A percentile compares a stretch with the other conserved stretches of the same genome.
Evolutionary conservation across 2,329 filamentous ascomycete genomes (phyloP).

Genomic region (Sclerotiophoma versabilis): DNA sequence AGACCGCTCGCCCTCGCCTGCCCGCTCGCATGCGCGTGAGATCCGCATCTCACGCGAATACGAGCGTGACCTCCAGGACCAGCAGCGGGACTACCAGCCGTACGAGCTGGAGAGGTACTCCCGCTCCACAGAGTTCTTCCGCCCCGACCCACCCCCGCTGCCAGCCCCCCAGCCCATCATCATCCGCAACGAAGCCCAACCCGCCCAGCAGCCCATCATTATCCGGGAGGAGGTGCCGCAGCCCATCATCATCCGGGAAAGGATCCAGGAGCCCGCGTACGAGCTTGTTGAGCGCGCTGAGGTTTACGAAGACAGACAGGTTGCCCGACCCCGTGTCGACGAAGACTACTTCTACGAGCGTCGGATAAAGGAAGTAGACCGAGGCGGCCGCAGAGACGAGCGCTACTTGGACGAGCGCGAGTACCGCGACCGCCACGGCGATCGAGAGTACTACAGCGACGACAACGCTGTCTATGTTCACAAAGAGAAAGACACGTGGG

Average conservation of each 20-base stretch:
- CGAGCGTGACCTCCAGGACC: conserved; percentile 42
- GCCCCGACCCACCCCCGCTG: conserved; percentile 49
- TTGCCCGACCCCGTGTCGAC: conserved; percentile 57
- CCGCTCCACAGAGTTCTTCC: conserved; percentile 61
- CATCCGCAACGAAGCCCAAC: conserved; percentile 57
- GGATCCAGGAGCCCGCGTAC: conserved; percentile 61
- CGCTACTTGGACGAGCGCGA: conserved; percentile 47
- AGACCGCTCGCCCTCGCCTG: conserved; percentile 56
- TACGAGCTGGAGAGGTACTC: conserved; percentile 59
- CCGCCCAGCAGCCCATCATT: conserved; percentile 64
- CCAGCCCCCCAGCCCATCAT: conserved; percentile 55
- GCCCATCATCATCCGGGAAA: conserved; percentile 57
- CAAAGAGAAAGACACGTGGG: conserved; percentile 58
- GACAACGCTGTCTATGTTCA: conserved; percentile 68
- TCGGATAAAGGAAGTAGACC: conserved; percentile 62
- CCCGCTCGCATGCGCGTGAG: conserved; percentile 48
- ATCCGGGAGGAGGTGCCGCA: conserved; percentile 60
- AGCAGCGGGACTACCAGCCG: conserved; percentile 34
- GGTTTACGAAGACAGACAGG: conserved; percentile 56
- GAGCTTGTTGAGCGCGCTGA: conserved; percentile 67
- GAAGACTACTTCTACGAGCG: conserved; percentile 70
- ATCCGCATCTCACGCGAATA: conserved; percentile 43
- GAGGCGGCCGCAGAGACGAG: conserved; percentile 52
- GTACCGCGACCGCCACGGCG: conserved; percentile 50
- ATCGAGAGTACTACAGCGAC: conserved; percentile 62